A percentile compares a stretch with the other conserved stretches of the same genome.
phyloP scores from a whole-genome alignment of 345 rosid species.

The Dovyalis caffra region DNA sequence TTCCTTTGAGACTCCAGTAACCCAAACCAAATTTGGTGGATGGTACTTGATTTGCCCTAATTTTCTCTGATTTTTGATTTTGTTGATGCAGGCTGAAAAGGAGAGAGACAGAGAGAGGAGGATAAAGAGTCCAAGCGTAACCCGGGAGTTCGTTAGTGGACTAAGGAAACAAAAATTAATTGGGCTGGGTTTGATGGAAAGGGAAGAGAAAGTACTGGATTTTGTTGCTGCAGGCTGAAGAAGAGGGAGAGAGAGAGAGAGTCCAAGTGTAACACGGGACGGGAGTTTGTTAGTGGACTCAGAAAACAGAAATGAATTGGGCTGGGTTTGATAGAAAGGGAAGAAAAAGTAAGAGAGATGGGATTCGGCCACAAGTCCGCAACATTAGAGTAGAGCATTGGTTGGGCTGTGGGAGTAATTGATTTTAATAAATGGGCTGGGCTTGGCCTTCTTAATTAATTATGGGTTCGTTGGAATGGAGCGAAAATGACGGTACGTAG shows the following conservation, averaged over 20 bases:
- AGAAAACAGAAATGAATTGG: neutral
- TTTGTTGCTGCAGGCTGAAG: neutral
- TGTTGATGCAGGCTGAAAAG: neutral
- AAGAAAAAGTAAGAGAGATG: no score
- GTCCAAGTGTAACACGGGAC: constrained; percentile 34
- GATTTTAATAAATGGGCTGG: no score
- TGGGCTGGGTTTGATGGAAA: neutral
- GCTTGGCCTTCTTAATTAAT: no score
- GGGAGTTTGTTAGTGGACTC: constrained; percentile 12
- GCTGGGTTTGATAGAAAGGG: neutral
- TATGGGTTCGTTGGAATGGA: no score
- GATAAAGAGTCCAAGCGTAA: constrained; percentile 22
- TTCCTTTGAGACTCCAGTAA: no score
- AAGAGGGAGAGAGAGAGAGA: constrained; percentile 19
- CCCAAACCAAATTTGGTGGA: no score
- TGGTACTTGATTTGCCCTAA: no score
- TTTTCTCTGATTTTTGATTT: neutral
- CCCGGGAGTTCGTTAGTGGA: constrained; percentile 27
- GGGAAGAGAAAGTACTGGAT: no score
- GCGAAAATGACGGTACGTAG: no score
- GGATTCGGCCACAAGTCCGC: no score
- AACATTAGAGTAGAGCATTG: no score
- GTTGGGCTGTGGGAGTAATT: no score
- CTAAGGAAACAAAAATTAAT: neutral
- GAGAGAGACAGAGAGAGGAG: constrained; percentile 7